Evolutionary conservation across 345 rosid species (phyloP), one percentile per base, ranked within the genome.

Genomic region (Psidium guajava): DNA sequence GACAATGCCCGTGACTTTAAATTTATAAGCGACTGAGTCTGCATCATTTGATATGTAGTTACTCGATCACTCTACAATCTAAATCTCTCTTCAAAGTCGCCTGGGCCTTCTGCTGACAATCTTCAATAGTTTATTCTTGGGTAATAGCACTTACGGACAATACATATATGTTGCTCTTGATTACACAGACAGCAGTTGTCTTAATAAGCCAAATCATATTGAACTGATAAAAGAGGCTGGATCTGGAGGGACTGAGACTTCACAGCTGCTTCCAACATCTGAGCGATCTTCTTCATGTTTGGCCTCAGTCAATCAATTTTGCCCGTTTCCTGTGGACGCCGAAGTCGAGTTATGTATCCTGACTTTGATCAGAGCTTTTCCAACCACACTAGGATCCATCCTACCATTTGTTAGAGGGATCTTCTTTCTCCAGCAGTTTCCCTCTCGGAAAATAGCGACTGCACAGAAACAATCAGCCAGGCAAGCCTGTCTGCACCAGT

Each of bases 401-500:
- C 14, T 82, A 13, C 94, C 95, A 51, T 90, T 90, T 5, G 92
- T 88, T n/a, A 93, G 84, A 24, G 94, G 95, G 61, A 51, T 53
- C 84, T 51, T 92, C 91, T 93, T 93, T 88, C 92, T 95, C 92
- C 88, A 91, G 47, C 94, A 92, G 0, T 54, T 85, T 0, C 27
- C 13, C 32, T 85, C 84, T 50, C 11, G 52, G 3, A 59, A 87
- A 82, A 88, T 85, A 25, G 92, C 94, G 12, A 88, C 92, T 18
- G 87, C 92, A 55, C 95, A 95, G 20, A 89, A 89, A 84, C 94
- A 93, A 85, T 92, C 98, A 16, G 4, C 75, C 89, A 92, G 82
- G 89, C 95, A 94, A 73, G 87, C 84, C 50, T 59, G 44, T 52
- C 87, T 86, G 14, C 83, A 82, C 24, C 47, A 27, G 53, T 52